Evolutionary conservation across 805 yeast genomes (phyloP).

Genomic region (Teunomyces gatunensis): DNA sequence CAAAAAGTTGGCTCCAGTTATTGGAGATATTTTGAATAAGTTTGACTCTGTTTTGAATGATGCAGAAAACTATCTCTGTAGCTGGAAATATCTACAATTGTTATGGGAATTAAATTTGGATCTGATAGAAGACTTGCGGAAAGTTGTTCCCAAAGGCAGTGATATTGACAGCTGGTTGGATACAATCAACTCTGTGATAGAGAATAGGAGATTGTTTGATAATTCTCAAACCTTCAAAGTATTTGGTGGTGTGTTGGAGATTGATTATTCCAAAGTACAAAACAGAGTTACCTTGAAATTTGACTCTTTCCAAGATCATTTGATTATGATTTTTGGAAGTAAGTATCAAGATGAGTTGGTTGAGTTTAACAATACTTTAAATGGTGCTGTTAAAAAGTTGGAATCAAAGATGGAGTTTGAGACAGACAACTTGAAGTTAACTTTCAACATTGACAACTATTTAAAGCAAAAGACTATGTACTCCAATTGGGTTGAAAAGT

Average conservation of each 20-base stretch:
- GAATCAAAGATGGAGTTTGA: slow-evolving; percentile 37
- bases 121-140: slow-evolving; percentile 34
- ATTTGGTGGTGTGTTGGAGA: slow-evolving; percentile 36
- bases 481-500: slow-evolving; percentile 17
- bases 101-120: slow-evolving; percentile 54
- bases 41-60: slow-evolving; percentile 30
- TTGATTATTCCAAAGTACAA: slow-evolving; percentile 56
- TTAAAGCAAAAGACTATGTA: slow-evolving; percentile 8
- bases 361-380: slow-evolving; percentile 28
- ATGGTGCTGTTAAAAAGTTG: slow-evolving; percentile 24
- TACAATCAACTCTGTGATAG: slow-evolving; percentile 42
- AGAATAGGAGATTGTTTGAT: slow-evolving; percentile 49
- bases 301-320: slow-evolving; percentile 55
- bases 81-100: slow-evolving; percentile 57
- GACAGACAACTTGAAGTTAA: slow-evolving; percentile 32
- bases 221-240: slow-evolving; percentile 36
- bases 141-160: slow-evolving; percentile 17
- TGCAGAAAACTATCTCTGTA: slow-evolving; percentile 36
- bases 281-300: slow-evolving; percentile 50
- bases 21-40: slow-evolving; percentile 5
- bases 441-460: slow-evolving; percentile 35
- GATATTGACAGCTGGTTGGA: slow-evolving; percentile 46
- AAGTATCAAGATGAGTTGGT: slow-evolving; percentile 30
- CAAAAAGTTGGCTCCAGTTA: neutral
- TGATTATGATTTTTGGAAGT: slow-evolving; percentile 40